Evolutionary conservation across 164 flowering plant species (phyloP), one percentile per base, ranked within the genome.

Genomic region (Vitis cinerea): DNA sequence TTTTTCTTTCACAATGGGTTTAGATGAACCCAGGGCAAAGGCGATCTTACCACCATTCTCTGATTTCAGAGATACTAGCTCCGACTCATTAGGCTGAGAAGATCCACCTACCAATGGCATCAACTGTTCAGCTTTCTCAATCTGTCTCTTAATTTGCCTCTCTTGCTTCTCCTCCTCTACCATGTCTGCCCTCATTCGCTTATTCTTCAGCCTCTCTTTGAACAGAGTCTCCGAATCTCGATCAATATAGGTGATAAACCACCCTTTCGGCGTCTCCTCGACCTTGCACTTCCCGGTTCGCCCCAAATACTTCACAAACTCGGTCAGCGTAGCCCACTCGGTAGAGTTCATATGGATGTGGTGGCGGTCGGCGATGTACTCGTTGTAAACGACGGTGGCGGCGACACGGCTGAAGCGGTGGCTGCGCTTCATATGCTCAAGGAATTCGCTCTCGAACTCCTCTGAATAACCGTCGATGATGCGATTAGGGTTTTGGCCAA

Each of bases 311-410:
- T 90, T 89, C 47, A 94, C 86, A 65, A 94, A 94, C 72, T 94
- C 98, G 0, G 97, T 94, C n/a, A 94, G 80, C 0, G 96, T 88
- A 4, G 91, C 89, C 97, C 98, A 94, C 78, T 90, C 68, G 1
- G 98, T 94, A 0, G 98, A 94, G 65, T 92, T 94, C 97, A 91
- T 94, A 68, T 94, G 96, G 11, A 94, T 73, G 62, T 94, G 97
- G 71, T 94, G 90, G n/a, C 98, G 75, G 53, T 94, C 93, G 10
- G 84, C 61, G 12, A 94, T 90, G 71, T 87, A 90, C 83, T 94
- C 98, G 63, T 92, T 92, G 71, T 94, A 94, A 1, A 94, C 88
- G 9, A 94, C 97, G 1, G 96, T 94, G n/a, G 97, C 97, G 2
- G 98, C 98, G 13, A 94, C 66, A 2, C 97, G 89, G 68, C 92